These are phyloP conservation scores for Goniomonas avonlea DNA, from an alignment of 78 protist species.

Conservation along the genomic window DNA sequence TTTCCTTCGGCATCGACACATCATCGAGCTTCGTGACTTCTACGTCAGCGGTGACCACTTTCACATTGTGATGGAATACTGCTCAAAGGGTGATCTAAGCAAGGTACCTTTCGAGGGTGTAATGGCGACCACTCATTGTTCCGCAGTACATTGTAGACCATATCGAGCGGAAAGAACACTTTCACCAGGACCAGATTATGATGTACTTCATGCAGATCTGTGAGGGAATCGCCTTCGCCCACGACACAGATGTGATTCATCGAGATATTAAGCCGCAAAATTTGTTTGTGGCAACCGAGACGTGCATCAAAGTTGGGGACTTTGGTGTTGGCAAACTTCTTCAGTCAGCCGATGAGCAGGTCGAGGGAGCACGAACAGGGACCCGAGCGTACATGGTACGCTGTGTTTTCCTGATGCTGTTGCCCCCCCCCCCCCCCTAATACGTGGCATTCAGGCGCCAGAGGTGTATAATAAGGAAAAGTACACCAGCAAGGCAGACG, in stretches of 20 bases:
- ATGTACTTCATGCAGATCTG: slow-evolving; percentile 3
- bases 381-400: not conserved
- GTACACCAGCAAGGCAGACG: not conserved
- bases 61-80: too few relatives aligned
- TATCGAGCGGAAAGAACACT: too few relatives aligned
- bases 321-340: not conserved
- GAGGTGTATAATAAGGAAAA: not conserved
- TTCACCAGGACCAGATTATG: not conserved
- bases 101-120: too few relatives aligned
- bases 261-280: not conserved
- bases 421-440: too few relatives aligned
- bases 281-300: not conserved
- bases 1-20: too few relatives aligned
- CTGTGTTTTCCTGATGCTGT: too few relatives aligned
- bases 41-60: too few relatives aligned
- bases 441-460: too few relatives aligned
- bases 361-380: not conserved
- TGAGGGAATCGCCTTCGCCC: not conserved
- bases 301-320: not conserved
- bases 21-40: too few relatives aligned
- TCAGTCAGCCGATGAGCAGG: not conserved
- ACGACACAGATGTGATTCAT: not conserved
- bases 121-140: too few relatives aligned
- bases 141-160: too few relatives aligned
- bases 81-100: too few relatives aligned